Base-by-base conservation (phyloP, 2,329 filamentous ascomycete species). In the Aureobasidium sp. region DNA sequence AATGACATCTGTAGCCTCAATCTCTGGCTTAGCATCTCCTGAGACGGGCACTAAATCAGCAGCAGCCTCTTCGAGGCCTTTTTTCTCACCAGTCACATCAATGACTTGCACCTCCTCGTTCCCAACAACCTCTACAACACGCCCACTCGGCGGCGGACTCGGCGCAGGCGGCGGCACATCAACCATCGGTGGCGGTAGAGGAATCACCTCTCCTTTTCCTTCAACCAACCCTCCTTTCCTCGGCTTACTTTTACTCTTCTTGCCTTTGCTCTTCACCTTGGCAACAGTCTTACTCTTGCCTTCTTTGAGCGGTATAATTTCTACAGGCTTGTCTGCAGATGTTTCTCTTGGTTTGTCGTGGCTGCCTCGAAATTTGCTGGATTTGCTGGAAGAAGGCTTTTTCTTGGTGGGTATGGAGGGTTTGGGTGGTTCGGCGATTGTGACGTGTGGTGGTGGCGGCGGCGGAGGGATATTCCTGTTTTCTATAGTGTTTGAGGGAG, bases 91-190 rank as follows among this genome's bases (percentile, higher is more conserved):
- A 24, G 5, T 8, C 1, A 3, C 27, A 19, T 27, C 31, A 17
- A 47, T 12, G 22, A 59, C 24, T 4, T 49, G 19, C 22, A 49
- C 9, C 11, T 24, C 56, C 0, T 58, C 56, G 11, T 12, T 24
- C 11, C 14, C 42, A 27, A 39, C 44, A 27, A 27, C 40, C 15
- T 37, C 44, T n/a, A 39, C 24, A 40, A 37, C 33, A 12, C 5
- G 2, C 9, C 44, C 44, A 31, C 6, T 24, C 12, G 56, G 44
- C 8, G 56, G 56, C 9, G 56, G 56, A 9, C 33, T 40, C 15
- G 56, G 56, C 6, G 56, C 44, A 49, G 42, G 44, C 7, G 56
- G 56, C 9, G 44, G 44, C 15, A 49, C 56, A 35, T 45, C 44
- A n/a, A 56, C 3, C 9, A 24, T 27, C 17, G 17, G 39, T 9